Evolutionary conservation across 306 rosid species (phyloP).

Genomic region (Pterocarpus macrocarpus): DNA sequence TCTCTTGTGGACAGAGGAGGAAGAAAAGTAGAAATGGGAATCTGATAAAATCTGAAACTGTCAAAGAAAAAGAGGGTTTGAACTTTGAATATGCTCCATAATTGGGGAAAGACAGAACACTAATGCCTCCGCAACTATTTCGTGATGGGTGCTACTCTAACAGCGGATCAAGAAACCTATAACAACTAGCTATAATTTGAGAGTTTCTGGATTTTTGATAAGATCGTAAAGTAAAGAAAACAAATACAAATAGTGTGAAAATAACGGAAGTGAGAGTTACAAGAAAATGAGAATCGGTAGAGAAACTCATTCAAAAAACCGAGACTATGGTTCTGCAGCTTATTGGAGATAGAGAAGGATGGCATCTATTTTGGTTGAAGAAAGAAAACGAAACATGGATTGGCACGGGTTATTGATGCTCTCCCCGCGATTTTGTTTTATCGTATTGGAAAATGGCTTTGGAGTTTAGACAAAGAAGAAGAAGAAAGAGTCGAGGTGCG

Average conservation of each 20-base stretch:
- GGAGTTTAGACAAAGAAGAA: not conserved
- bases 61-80: too few species aligned
- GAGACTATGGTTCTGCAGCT: not conserved
- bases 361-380: not conserved
- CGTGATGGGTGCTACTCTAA: too few species aligned
- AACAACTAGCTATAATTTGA: constrained; percentile 5
- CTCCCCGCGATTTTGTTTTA: not conserved
- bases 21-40: constrained; percentile 1
- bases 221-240: not conserved
- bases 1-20: not conserved
- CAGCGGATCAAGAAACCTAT: constrained; percentile 33
- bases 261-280: not conserved
- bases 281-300: not conserved
- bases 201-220: not conserved
- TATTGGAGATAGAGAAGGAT: not conserved
- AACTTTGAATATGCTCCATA: too few species aligned
- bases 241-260: not conserved
- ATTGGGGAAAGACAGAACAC: too few species aligned
- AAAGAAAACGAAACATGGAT: not conserved
- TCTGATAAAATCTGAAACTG: not conserved
- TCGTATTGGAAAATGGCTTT: constrained; percentile 4
- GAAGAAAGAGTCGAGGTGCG: not conserved
- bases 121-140: too few species aligned
- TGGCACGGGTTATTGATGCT: not conserved
- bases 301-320: not conserved